Base-by-base conservation (phyloP, 2,329 filamentous ascomycete genomes). In the Metarhizium album region DNA sequence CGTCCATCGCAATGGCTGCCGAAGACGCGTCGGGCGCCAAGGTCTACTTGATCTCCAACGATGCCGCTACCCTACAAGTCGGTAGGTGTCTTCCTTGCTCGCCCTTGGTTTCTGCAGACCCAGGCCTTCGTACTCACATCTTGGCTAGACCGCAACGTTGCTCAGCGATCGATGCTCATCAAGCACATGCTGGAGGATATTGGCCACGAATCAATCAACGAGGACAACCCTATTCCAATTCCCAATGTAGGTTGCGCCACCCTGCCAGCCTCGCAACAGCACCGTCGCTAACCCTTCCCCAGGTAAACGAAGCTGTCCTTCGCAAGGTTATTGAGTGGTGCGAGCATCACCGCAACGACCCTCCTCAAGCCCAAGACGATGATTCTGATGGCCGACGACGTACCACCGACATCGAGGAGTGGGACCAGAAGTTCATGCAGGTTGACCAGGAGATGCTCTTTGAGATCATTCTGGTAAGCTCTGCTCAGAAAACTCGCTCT, bases 341-440 rank as follows among this genome's bases (percentile, higher is more conserved):
- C 74, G 82, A 87, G 58, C 89, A 96, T 67, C 93, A 98, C 79
- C 87, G 87, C 69, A 82, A 83, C 67, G 93, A 98, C 64, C 89
- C 93, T 38, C 77, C 83, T n/a, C 79, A 83, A 55, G 76, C 84
- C 49, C 81, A 83, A 62, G 91, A 97, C 55, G 93, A 95, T 54
- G 90, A 98, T 62, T 86, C 86, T 55, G 91, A 97, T 62, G 90
- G 84, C 47, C 88, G 93, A 61, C 96, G 96, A 79, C 96, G 95
- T 82, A 95, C 90, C 1, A 97, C 93, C 45, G 93, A 98, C 62
- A 98, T 98, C 58, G 93, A 97, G 53, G 93, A 98, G 72, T 98
- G 93, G 93, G 93, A 98, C 62, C 91, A 97, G 71, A 98, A 98
- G 74, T 98, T 97, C 71, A 97, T 98, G 93, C 91, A 97, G 72